phyloP scores from a whole-genome alignment of 148 eudicot genomes.

The Rhododendron henanense region DNA sequence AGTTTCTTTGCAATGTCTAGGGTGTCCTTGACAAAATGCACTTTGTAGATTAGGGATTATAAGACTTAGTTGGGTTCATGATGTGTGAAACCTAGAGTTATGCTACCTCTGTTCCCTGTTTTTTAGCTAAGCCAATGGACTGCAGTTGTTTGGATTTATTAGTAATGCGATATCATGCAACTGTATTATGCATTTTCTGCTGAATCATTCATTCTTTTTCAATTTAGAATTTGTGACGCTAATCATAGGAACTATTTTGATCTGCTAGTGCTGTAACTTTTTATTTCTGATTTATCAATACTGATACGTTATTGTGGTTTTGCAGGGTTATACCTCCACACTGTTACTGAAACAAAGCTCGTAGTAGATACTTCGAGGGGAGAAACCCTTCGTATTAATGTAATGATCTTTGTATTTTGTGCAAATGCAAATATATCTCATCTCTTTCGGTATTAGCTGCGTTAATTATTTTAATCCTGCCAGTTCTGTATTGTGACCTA shows the following conservation, averaged over 20 bases:
- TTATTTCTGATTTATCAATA: conserved; percentile 2
- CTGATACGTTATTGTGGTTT: conserved; percentile 1
- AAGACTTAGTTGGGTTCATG: background rate
- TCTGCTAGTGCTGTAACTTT: background rate
- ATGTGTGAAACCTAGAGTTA: background rate
- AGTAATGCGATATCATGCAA: background rate
- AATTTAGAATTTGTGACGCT: background rate
- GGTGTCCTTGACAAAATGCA: background rate
- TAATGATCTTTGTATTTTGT: conserved; percentile 24
- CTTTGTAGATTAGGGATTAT: background rate
- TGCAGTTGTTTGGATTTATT: background rate
- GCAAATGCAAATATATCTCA: background rate
- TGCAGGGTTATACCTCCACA: conserved; percentile 70
- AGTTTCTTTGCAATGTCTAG: background rate
- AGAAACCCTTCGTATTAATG: conserved; percentile 68
- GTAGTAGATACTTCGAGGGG: conserved; percentile 93
- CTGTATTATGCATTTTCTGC: background rate
- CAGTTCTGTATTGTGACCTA: background rate
- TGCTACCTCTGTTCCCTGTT: background rate
- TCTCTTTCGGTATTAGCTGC: background rate
- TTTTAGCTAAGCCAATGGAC: background rate
- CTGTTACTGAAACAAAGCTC: conserved; percentile 67
- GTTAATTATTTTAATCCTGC: background rate
- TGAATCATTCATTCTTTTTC: background rate
- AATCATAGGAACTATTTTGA: background rate